phyloP scores from a whole-genome alignment of 306 rosid genomes.

The Cicer bijugum region DNA sequence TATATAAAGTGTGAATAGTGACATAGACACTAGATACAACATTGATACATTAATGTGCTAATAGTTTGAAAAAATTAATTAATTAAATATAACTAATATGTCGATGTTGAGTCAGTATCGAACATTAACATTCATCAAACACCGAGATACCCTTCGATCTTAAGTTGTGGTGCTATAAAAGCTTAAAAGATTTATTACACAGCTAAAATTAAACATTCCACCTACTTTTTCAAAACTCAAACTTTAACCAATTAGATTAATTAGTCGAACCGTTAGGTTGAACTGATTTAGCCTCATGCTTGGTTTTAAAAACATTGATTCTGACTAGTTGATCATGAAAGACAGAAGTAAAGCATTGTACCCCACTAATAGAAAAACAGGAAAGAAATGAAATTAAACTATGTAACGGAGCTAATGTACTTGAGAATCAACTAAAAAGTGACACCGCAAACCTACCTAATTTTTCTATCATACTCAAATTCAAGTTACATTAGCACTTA shows the following conservation, averaged over 20 bases:
- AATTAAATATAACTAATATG: too few relatives aligned
- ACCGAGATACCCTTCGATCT: too few relatives aligned
- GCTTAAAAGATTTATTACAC: too few relatives aligned
- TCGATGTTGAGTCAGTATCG: too few relatives aligned
- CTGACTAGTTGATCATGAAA: slow-evolving; percentile 3
- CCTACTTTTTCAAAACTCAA: background rate
- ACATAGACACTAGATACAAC: too few relatives aligned
- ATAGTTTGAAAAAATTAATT: too few relatives aligned
- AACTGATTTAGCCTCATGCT: background rate
- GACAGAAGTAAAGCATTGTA: background rate
- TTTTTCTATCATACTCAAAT: background rate
- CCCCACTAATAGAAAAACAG: background rate
- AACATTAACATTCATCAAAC: too few relatives aligned
- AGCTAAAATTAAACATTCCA: background rate
- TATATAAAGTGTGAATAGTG: background rate
- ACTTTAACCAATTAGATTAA: too few relatives aligned
- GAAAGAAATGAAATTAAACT: background rate
- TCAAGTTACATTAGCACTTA: background rate
- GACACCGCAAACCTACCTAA: slow-evolving; percentile 4
- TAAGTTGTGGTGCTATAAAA: too few relatives aligned
- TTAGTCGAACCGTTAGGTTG: background rate
- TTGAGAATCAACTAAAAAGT: background rate
- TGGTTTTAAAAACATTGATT: background rate
- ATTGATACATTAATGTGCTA: too few relatives aligned
- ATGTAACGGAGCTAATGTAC: background rate